phyloP scores from a whole-genome alignment of 768 basidiomycete genomes.

The Lactarius hengduanensis region DNA sequence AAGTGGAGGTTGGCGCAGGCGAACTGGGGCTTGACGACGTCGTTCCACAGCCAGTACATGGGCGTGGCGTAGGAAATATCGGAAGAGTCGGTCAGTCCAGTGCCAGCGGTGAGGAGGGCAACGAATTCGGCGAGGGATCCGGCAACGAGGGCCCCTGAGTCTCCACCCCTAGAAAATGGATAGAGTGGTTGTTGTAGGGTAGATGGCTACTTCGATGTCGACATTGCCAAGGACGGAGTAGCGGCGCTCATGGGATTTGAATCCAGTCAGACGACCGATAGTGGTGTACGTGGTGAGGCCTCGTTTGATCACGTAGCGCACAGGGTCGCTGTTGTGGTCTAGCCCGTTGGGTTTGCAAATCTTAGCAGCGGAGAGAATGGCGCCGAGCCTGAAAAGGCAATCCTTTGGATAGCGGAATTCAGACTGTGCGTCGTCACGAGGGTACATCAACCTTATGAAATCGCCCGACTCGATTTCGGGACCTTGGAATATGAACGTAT shows the following conservation, averaged over 20 bases:
- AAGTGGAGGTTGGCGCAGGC: constrained; percentile 31
- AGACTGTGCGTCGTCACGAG: too few species aligned
- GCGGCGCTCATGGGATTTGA: too few species aligned
- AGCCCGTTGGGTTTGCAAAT: constrained; percentile 1
- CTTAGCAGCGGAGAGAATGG: constrained; percentile 1
- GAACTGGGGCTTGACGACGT: constrained; percentile 31
- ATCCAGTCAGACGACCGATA: too few species aligned
- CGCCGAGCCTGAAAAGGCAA: neutral
- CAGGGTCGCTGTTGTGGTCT: neutral
- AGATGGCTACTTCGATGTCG: too few species aligned
- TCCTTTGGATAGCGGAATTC: neutral
- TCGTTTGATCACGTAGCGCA: neutral
- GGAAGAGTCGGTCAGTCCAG: too few species aligned
- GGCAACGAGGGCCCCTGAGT: neutral
- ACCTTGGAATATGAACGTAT: too few species aligned
- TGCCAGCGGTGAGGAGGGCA: constrained; percentile 24
- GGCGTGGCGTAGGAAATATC: neutral
- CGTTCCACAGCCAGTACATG: constrained; percentile 30
- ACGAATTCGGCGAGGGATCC: constrained; percentile 14
- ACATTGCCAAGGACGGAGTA: too few species aligned
- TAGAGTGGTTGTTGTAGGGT: too few species aligned
- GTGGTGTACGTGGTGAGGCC: neutral
- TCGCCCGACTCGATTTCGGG: too few species aligned
- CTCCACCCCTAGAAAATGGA: too few species aligned
- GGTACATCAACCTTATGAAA: too few species aligned